Base-by-base conservation (phyloP, 495 filamentous ascomycete species). In the Cudoniella acicularis region DNA sequence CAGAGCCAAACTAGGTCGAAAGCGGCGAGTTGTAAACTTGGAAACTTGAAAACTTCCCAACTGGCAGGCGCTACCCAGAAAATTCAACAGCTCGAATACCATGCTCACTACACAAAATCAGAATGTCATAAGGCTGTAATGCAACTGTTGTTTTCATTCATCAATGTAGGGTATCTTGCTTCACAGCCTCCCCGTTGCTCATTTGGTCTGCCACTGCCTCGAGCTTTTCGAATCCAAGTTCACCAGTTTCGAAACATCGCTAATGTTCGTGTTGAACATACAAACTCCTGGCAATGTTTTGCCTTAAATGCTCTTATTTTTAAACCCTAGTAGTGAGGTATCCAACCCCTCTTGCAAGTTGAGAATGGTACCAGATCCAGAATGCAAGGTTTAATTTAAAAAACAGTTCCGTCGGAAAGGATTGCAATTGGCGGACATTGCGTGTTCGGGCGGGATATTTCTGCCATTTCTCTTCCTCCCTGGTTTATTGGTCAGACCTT, bases 361-460 rank as follows among this genome's bases (percentile, higher is more conserved):
- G 8, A 9, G 20, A 9, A 8, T 47, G 13, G 13, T 9, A 41
- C n/a, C 9, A 41, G 43, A n/a, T 17, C 43, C 43, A 47, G 20
- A 21, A n/a, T 4, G n/a, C 4, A 8, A 4, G 17, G 8, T 21
- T 16, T 53, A 52, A 30, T 54, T 54, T 85, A 97, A 69, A 98
- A 96, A 53, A 98, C 91, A 8, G 94, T 98, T 47, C 94, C 94
- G 70, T 98, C 94, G 59, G 89, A 95, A 54, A 96, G 81, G 63
- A 98, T 97, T 76, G 96, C 87, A 66, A 98, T 98, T 2, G 94
- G 94, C 18, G 95, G 91, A 67, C 93, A 91, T 75, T 95, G 96
- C 43, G 95, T 98, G 67, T 97, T 97, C 6, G 94, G 94, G 60
- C 94, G 80, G 56, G 89, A 95, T 52, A 97, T 89, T 73, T 97